Conservation (phyloP, 2,329 filamentous ascomycete species). For the Botrytis porri region DNA sequence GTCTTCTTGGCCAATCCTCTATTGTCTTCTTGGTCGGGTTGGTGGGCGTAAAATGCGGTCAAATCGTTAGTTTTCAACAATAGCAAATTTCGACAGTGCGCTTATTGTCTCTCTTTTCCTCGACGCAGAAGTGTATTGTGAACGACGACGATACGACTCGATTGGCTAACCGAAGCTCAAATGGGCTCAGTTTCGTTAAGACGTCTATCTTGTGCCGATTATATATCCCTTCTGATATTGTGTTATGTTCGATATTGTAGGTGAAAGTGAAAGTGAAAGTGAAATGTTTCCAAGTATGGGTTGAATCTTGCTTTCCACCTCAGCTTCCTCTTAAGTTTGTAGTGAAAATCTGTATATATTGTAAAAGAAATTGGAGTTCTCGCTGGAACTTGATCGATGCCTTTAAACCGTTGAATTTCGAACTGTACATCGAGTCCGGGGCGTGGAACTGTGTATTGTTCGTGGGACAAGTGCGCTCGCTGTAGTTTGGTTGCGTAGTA, state of each 20-base stretch:
- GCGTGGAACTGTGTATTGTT: background rate
- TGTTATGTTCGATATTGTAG: background rate
- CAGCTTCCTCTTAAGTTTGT: slow-evolving; percentile 18
- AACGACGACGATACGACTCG: background rate
- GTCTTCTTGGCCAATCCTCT: background rate
- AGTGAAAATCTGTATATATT: slow-evolving; percentile 29
- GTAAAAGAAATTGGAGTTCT: slow-evolving; percentile 30
- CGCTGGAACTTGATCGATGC: slow-evolving; percentile 29
- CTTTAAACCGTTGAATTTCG: slow-evolving; percentile 23
- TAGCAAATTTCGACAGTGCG: background rate
- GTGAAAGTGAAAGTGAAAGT: slow-evolving; percentile 1
- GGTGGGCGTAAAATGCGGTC: background rate
- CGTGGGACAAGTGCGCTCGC: background rate
- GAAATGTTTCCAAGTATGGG: slow-evolving; percentile 1
- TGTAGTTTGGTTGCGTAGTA: background rate
- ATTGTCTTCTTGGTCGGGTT: background rate
- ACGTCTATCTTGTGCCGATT: background rate
- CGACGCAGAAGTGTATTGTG: background rate
- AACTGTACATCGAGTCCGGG: slow-evolving; percentile 27
- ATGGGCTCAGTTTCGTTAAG: background rate
- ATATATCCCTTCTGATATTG: background rate
- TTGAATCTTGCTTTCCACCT: slow-evolving; percentile 14
- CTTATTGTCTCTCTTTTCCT: background rate
- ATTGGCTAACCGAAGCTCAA: background rate
- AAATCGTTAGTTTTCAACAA: background rate